Evolutionary conservation across 2,329 filamentous ascomycete genomes (phyloP).

Genomic region (Alternaria atra): DNA sequence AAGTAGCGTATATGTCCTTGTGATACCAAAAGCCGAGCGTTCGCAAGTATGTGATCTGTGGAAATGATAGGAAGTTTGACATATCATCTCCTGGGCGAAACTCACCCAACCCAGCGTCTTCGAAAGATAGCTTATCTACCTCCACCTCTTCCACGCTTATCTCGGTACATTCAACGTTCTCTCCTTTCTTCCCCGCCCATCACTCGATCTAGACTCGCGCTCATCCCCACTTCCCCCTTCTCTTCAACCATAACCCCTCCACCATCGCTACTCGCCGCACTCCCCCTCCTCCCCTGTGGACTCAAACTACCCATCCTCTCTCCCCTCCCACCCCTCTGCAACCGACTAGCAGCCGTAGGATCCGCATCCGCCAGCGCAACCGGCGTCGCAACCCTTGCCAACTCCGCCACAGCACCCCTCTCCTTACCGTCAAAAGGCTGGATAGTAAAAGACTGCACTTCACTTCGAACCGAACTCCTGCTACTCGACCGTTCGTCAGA

Average conservation of each 20-base stretch:
- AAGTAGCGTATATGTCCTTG: no score
- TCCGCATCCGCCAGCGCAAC: constrained; percentile 50
- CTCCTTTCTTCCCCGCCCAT: not conserved
- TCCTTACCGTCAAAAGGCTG: constrained; percentile 25
- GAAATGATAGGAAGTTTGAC: no score
- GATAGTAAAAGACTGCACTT: not conserved
- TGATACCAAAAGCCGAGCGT: no score
- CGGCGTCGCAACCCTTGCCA: constrained; percentile 47
- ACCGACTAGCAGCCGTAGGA: constrained; percentile 42
- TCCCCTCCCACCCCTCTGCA: constrained; percentile 30
- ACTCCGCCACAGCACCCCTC: constrained; percentile 43
- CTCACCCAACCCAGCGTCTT: no score
- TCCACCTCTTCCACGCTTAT: not conserved
- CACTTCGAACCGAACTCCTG: not conserved
- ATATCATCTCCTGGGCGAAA: no score
- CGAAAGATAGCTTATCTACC: no score
- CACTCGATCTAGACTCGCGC: not conserved
- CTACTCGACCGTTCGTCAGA: not conserved
- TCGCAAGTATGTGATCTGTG: no score
- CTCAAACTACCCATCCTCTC: constrained; percentile 44
- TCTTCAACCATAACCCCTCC: constrained; percentile 55
- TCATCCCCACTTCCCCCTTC: constrained; percentile 28
- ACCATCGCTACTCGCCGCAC: constrained; percentile 31
- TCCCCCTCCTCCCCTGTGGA: constrained; percentile 38
- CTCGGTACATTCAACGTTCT: not conserved